phyloP scores from a whole-genome alignment of 305 asterid genomes.

The Solanum hybrid region DNA sequence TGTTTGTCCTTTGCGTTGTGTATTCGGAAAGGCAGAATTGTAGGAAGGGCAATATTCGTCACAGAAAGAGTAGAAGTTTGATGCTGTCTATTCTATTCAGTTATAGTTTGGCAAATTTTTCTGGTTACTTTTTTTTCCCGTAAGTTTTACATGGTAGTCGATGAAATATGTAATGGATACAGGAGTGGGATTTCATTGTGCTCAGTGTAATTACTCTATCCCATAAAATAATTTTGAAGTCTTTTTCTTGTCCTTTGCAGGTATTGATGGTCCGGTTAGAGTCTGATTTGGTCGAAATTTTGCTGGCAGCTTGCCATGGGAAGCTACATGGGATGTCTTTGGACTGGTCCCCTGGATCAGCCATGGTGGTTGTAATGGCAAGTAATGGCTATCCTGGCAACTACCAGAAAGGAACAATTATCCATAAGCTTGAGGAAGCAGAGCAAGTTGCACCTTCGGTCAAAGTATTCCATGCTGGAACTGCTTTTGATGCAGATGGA shows the following conservation, averaged over 20 bases:
- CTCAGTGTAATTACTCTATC: neutral
- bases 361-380: slow-evolving; percentile 98
- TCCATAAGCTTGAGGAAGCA: slow-evolving; percentile 69
- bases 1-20: neutral
- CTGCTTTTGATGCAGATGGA: slow-evolving; percentile 52
- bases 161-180: neutral
- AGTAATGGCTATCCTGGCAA: slow-evolving; percentile 87
- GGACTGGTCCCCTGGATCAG: slow-evolving; percentile 80
- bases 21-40: neutral
- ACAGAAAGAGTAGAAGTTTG: neutral
- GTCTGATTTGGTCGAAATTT: slow-evolving; percentile 70
- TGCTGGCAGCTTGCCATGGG: slow-evolving; percentile 80
- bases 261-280: slow-evolving; percentile 86
- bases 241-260: slow-evolving; percentile 25
- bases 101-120: neutral
- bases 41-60: neutral
- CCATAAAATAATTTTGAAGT: neutral
- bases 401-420: slow-evolving; percentile 62
- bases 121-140: neutral
- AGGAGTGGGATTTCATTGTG: neutral
- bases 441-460: slow-evolving; percentile 55
- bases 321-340: slow-evolving; percentile 47
- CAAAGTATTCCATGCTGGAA: slow-evolving; percentile 87
- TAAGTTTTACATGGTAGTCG: neutral
- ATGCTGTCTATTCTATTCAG: neutral